Conservation (phyloP, 768 basidiomycete genomes). For the Tulasnella sp. region DNA sequence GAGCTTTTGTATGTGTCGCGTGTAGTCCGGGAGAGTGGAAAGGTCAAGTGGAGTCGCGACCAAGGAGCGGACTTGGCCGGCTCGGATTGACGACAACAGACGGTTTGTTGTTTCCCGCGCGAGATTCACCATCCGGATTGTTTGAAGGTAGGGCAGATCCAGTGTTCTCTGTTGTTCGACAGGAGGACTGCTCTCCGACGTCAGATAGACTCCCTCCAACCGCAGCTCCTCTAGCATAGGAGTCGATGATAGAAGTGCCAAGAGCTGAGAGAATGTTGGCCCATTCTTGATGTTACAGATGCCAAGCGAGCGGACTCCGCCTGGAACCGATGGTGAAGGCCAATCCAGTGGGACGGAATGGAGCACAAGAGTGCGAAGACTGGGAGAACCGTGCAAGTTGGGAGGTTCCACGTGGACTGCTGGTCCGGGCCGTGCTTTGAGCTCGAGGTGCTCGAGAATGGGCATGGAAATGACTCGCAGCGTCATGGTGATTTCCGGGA, state of each 20-base stretch:
- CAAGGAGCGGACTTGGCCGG: not conserved
- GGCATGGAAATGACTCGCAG: not conserved
- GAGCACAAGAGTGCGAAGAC: not conserved
- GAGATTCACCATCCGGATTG: not conserved
- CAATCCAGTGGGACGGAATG: not conserved
- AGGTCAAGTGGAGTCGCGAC: not conserved
- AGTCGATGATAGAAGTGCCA: not conserved
- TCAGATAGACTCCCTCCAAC: not conserved
- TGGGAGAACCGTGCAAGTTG: not conserved
- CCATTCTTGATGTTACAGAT: not conserved
- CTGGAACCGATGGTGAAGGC: not conserved
- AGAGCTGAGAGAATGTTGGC: not conserved
- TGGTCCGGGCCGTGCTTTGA: not conserved
- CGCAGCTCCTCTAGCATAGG: not conserved
- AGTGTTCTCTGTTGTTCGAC: not conserved
- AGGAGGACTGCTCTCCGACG: not conserved
- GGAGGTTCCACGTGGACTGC: not conserved
- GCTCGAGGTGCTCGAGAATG: not conserved
- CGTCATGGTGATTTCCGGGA: not conserved
- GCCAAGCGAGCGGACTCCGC: not conserved
- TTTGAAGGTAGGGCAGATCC: not conserved
- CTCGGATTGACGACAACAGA: not conserved
- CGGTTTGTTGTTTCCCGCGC: not conserved
- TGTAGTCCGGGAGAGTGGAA: not conserved
- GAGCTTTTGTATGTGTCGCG: not conserved